Conservation (phyloP, 805 yeast species). For the Pichia sporocuriosa region DNA sequence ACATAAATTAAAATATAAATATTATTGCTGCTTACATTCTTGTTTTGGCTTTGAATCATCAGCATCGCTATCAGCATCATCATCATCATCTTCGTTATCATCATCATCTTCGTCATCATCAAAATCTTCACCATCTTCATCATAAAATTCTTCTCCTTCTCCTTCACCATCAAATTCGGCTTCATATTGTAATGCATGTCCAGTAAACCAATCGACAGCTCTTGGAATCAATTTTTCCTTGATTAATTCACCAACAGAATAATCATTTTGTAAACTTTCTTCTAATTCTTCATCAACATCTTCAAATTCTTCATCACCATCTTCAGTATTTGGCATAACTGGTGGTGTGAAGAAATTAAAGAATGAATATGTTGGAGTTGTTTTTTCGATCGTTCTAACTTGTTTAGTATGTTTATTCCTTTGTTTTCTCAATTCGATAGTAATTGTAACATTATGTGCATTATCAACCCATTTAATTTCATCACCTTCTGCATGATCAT, state of each 20-base stretch:
- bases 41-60: slow-evolving; percentile 55
- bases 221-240: slow-evolving; percentile 94
- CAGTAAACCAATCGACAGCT: slow-evolving; percentile 98
- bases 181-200: slow-evolving; percentile 82
- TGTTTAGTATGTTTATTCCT: slow-evolving; percentile 95
- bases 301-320: slow-evolving; percentile 45
- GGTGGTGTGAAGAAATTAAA: slow-evolving; percentile 97
- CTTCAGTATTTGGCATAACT: slow-evolving; percentile 43
- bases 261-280: slow-evolving; percentile 81
- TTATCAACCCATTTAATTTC: slow-evolving; percentile 78
- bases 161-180: slow-evolving; percentile 56
- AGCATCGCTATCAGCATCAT: slow-evolving; percentile 57
- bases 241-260: slow-evolving; percentile 91
- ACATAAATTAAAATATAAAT: background rate
- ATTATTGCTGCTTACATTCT: slow-evolving; percentile 66
- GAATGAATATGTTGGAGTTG: slow-evolving; percentile 91
- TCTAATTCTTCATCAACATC: slow-evolving; percentile 72
- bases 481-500: slow-evolving; percentile 92
- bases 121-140: slow-evolving; percentile 52
- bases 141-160: slow-evolving; percentile 42
- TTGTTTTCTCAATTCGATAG: slow-evolving; percentile 91
- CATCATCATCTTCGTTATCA: slow-evolving; percentile 53
- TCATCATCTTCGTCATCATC: slow-evolving; percentile 58
- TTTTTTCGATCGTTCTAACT: slow-evolving; percentile 90
- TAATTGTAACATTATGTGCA: slow-evolving; percentile 76